phyloP scores from a whole-genome alignment of 2,329 filamentous ascomycete species.

The Claviceps purpurea region DNA sequence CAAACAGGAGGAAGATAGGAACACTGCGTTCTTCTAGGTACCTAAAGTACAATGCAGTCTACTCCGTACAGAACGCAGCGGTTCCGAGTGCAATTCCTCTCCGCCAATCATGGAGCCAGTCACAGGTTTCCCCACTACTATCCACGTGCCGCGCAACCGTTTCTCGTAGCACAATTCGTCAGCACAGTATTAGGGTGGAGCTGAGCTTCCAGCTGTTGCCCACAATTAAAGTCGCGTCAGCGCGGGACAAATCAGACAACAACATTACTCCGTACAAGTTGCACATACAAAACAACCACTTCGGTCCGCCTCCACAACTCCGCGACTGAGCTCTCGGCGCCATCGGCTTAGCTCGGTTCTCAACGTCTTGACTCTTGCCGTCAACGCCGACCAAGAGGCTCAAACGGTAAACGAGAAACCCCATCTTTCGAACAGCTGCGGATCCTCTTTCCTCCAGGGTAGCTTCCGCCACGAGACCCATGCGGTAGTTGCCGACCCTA shows the following conservation, averaged over 20 bases:
- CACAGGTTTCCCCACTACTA: not conserved
- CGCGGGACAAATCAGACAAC: not conserved
- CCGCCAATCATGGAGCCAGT: too few species aligned
- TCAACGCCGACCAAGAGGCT: not conserved
- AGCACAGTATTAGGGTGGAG: too few species aligned
- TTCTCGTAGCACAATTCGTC: too few species aligned
- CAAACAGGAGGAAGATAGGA: too few species aligned
- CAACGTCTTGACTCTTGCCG: not conserved
- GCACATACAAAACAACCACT: not conserved
- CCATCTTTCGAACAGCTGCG: not conserved
- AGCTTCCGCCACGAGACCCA: not conserved
- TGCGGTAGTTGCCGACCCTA: constrained; percentile 1
- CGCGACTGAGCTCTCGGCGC: not conserved
- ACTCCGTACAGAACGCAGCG: too few species aligned
- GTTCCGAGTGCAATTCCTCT: too few species aligned
- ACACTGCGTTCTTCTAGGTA: too few species aligned
- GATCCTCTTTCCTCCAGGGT: not conserved
- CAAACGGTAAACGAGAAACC: too few species aligned
- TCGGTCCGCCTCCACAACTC: constrained; percentile 1
- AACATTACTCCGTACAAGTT: not conserved
- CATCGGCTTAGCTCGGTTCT: constrained; percentile 2
- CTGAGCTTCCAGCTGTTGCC: not conserved
- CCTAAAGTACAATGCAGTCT: too few species aligned
- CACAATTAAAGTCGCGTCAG: not conserved
- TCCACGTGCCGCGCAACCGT: too few species aligned